Percentiles rank a stretch among this genome's conserved stretches.
Conservation (phyloP, 805 yeast species). For the Maudiozyma barnettii region DNA sequence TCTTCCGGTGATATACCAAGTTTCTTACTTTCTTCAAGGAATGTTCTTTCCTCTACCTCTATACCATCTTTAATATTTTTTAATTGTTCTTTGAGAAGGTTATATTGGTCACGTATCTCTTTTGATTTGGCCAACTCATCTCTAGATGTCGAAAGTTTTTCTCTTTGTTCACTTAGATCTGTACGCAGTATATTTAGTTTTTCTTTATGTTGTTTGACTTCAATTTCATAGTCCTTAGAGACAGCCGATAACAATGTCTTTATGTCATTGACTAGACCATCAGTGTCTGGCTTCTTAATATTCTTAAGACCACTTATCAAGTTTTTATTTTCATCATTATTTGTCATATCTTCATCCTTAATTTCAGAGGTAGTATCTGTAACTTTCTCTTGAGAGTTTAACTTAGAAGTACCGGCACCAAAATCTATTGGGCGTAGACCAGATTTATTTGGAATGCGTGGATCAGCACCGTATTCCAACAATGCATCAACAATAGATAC, state of each 20-base stretch:
- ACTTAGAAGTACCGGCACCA: slow-evolving; percentile 38
- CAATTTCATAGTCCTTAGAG: slow-evolving; percentile 51
- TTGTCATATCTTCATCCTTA: not conserved
- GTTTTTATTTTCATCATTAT: not conserved
- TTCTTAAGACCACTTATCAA: not conserved
- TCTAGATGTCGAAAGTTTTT: slow-evolving; percentile 17
- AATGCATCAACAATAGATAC: slow-evolving; percentile 70
- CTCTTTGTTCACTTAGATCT: slow-evolving; percentile 22
- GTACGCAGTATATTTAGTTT: slow-evolving; percentile 45
- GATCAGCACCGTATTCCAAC: slow-evolving; percentile 81
- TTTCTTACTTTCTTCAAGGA: slow-evolving; percentile 35
- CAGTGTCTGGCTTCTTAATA: slow-evolving; percentile 17
- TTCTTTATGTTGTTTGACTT: slow-evolving; percentile 43
- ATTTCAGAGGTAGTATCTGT: not conserved
- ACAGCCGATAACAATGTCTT: slow-evolving; percentile 41
- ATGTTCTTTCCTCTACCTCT: slow-evolving; percentile 49
- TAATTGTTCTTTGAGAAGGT: slow-evolving; percentile 43
- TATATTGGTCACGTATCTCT: slow-evolving; percentile 47
- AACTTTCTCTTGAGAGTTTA: slow-evolving; percentile 2
- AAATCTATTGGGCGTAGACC: slow-evolving; percentile 84
- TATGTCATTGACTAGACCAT: slow-evolving; percentile 37
- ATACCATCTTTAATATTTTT: slow-evolving; percentile 55
- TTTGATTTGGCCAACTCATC: slow-evolving; percentile 21
- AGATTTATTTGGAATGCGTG: slow-evolving; percentile 66
- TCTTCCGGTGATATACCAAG: slow-evolving; percentile 27